Base-by-base conservation (phyloP, 371 early-diverging fungal species). In the Funneliformis caledonium region DNA sequence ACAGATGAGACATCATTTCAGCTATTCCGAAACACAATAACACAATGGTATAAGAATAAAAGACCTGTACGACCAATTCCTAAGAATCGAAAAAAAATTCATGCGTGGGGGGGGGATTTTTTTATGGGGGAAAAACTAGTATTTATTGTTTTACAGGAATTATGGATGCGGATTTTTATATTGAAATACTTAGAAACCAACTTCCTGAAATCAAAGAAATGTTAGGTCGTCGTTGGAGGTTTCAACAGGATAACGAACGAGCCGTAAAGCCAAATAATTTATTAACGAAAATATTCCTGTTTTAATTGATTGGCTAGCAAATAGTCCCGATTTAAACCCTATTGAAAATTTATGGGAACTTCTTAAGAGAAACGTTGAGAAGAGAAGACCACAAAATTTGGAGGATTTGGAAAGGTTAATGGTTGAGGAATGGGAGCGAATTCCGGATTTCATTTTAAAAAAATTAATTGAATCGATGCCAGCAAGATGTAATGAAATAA, bases 221-320 rank as follows among this genome's bases (percentile, higher is more conserved):
- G 64, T 64, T 76, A 12, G 62, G 48, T 14, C 61, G n/a, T 11
- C 0, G 3, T 45, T 76, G 47, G 64, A 3, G 56, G 2, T 64
- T 76, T 48, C 45, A 76, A 64, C 62, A 52, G 64, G 45, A 64
- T 45, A 76, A 47, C 64, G 62, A 62, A 76, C 76, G 26, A 76
- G 64, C 26, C 6, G 62, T 22, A 31, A 62, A n/a, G 61, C 64
- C 2, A 42, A 9, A 11, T 12, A 4, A 2, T 73, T 73, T 31
- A 1, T 73, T 14, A 33, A n/a, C 9, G 12, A 72, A 33, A 72
- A 72, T 56, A 43, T 26, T 42, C 68, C 26, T 64, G 0, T 26
- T 8, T 31, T 69, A 37, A 73, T 73, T 16, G 50, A 47, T 22
- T 73, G 75, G 60, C 60, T 37, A 52, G 56, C 75, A 0, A 75